phyloP scores from a whole-genome alignment of 2,329 filamentous ascomycete species.

The Reticulascus tulasneorum region DNA sequence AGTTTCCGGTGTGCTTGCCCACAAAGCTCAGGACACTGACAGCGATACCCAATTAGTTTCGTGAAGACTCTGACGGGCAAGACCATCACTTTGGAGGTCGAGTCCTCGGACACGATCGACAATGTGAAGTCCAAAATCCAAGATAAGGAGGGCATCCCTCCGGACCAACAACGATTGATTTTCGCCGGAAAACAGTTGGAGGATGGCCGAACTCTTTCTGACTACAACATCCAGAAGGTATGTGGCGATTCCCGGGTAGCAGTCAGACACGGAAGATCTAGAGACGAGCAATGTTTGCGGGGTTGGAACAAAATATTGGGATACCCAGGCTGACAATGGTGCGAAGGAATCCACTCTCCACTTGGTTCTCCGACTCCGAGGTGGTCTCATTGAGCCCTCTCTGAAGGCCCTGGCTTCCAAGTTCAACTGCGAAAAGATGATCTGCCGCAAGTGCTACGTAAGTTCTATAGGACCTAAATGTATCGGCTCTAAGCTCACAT shows the following conservation, averaged over 20 bases:
- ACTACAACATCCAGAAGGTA: conserved; percentile 99
- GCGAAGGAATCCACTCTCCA: conserved; percentile 91
- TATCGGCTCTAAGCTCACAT: conserved; percentile 1
- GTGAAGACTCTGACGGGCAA: conserved; percentile 99
- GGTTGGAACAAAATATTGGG: not conserved
- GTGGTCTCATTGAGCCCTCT: conserved; percentile 98
- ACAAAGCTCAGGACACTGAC: conserved; percentile 19
- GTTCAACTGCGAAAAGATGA: conserved; percentile 99
- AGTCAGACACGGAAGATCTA: too few species aligned
- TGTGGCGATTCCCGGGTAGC: conserved; percentile 27
- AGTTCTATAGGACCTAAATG: conserved; percentile 32
- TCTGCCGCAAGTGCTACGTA: conserved; percentile 99
- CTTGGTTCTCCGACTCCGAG: conserved; percentile 96
- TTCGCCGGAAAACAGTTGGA: conserved; percentile 99
- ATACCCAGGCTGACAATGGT: conserved; percentile 13
- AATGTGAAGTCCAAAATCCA: conserved; percentile 99
- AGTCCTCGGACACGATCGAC: conserved; percentile 98
- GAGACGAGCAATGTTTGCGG: not conserved
- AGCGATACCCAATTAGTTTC: conserved; percentile 62
- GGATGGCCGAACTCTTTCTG: conserved; percentile 92
- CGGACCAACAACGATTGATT: conserved; percentile 97
- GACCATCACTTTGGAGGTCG: conserved; percentile 99
- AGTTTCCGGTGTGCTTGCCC: conserved; percentile 13
- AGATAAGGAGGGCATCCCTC: conserved; percentile 98
- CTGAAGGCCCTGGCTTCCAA: conserved; percentile 97